Evolutionary conservation across 2,329 filamentous ascomycete species (phyloP).

Genomic region (Oidium heveae): DNA sequence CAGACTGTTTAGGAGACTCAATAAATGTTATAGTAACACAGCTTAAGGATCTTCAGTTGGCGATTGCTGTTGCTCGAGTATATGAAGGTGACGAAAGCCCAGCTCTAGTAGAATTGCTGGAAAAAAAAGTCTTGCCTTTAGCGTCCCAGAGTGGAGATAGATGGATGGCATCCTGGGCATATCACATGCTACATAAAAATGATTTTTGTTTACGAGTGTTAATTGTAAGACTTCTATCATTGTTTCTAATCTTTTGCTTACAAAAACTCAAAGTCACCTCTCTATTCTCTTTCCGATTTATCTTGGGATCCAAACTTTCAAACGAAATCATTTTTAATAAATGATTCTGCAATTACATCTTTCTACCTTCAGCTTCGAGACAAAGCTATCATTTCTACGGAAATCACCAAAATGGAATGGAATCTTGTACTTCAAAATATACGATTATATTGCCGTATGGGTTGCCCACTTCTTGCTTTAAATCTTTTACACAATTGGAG

Average conservation of each 20-base stretch:
- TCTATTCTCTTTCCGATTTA: slow-evolving; percentile 47
- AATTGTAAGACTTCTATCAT: slow-evolving; percentile 30
- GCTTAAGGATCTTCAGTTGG: slow-evolving; percentile 69
- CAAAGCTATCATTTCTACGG: slow-evolving; percentile 56
- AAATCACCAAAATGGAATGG: slow-evolving; percentile 63
- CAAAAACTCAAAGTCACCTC: slow-evolving; percentile 34
- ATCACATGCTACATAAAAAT: slow-evolving; percentile 64
- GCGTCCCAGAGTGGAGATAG: slow-evolving; percentile 65
- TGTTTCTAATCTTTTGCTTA: not conserved
- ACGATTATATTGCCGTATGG: slow-evolving; percentile 67
- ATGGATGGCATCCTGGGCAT: slow-evolving; percentile 89
- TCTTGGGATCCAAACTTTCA: slow-evolving; percentile 43
- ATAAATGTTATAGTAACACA: slow-evolving; percentile 71
- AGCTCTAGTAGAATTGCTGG: slow-evolving; percentile 46
- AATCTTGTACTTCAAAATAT: slow-evolving; percentile 73
- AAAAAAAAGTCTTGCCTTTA: slow-evolving; percentile 52
- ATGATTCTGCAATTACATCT: slow-evolving; percentile 72
- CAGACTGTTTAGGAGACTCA: slow-evolving; percentile 61
- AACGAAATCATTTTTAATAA: slow-evolving; percentile 59
- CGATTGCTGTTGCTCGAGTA: slow-evolving; percentile 64
- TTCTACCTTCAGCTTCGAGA: slow-evolving; percentile 70
- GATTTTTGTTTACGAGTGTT: slow-evolving; percentile 68
- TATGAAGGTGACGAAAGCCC: slow-evolving; percentile 69
- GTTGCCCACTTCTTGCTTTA: slow-evolving; percentile 70
- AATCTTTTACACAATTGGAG: slow-evolving; percentile 69